Evolutionary conservation across 129 eudicot genomes (phyloP).

Genomic region (Escallonia herrerae): DNA sequence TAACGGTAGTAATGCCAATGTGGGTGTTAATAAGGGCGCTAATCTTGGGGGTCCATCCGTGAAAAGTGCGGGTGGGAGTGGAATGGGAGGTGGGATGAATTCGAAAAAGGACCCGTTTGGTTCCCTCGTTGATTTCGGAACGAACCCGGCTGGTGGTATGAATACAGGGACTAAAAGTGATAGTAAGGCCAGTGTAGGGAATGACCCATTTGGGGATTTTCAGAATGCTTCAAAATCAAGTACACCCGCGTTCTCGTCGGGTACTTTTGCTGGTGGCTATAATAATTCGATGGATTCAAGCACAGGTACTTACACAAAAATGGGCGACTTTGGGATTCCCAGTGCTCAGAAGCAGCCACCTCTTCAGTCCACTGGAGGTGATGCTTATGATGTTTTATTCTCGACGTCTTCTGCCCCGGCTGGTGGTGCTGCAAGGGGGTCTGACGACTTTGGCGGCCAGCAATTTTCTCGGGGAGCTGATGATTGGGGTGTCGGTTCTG

Average conservation of each 20-base stretch:
- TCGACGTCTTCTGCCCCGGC: constrained; percentile 30
- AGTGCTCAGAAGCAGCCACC: constrained; percentile 35
- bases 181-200: constrained; percentile 17
- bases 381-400: constrained; percentile 64
- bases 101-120: constrained; percentile 82
- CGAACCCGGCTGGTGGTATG: constrained; percentile 44
- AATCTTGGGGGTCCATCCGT: constrained; percentile 46
- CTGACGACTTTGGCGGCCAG: constrained; percentile 30
- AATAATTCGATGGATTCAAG: constrained; percentile 19
- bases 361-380: constrained; percentile 39
- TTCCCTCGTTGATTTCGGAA: constrained; percentile 62
- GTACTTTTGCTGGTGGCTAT: constrained; percentile 14
- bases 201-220: constrained; percentile 54
- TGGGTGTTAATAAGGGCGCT: constrained; percentile 34
- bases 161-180: constrained; percentile 38
- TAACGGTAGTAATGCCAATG: constrained; percentile 27
- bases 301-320: constrained; percentile 19
- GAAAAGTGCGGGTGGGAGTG: constrained; percentile 36
- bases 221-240: constrained; percentile 52
- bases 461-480: constrained; percentile 68
- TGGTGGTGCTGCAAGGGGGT: constrained; percentile 28
- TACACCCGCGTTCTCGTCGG: constrained; percentile 23
- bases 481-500: constrained; percentile 53
- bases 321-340: constrained; percentile 54
- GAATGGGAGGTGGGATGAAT: constrained; percentile 49